phyloP scores from a whole-genome alignment of 225 moss, liverwort and hornwort species.

The Straminergon stramineum region DNA sequence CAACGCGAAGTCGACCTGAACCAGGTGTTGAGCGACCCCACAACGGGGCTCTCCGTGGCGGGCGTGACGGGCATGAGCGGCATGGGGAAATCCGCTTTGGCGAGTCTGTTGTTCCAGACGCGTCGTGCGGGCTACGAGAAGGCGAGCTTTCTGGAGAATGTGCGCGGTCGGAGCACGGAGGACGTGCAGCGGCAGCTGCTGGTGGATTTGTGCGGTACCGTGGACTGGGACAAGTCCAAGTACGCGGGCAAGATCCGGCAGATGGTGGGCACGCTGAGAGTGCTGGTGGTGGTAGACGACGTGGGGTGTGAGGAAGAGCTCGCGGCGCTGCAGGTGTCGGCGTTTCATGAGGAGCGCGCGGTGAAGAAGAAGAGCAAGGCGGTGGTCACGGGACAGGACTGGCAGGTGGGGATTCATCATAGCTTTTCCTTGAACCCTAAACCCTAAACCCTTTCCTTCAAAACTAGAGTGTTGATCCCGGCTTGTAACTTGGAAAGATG shows the following conservation, averaged over 20 bases:
- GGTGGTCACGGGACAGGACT: neutral
- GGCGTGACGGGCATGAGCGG: constrained; percentile 10
- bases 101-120: neutral
- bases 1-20: neutral
- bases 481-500: neutral
- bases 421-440: neutral
- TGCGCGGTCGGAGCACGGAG: neutral
- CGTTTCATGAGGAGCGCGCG: constrained; percentile 8
- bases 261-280: neutral
- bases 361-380: constrained; percentile 10
- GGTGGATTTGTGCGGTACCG: neutral
- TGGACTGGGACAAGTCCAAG: constrained; percentile 10
- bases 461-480: neutral
- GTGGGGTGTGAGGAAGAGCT: neutral
- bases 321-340: neutral
- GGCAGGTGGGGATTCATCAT: neutral
- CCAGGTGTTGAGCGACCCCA: neutral
- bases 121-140: constrained; percentile 5
- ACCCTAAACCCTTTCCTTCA: neutral
- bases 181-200: constrained; percentile 17
- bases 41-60: neutral
- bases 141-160: constrained; percentile 15
- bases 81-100: neutral
- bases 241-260: neutral
- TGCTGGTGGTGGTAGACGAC: constrained; percentile 13